phyloP scores from a whole-genome alignment of 176 grass and related monocot genomes.

The Oryza meridionalis region DNA sequence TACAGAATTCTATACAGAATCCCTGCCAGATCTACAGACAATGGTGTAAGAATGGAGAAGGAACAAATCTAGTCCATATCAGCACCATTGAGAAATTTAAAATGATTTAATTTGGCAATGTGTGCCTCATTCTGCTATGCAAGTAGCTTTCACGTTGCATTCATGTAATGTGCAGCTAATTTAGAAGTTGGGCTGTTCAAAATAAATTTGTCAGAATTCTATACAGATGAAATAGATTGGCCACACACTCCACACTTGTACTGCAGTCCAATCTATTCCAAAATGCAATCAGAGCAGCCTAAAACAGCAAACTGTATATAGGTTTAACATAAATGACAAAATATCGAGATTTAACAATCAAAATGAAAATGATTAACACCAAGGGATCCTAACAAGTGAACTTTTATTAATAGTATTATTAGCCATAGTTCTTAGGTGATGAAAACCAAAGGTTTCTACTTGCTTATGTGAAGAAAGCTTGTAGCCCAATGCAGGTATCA shows the following conservation, averaged over 20 bases:
- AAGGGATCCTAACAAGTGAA: constrained; percentile 1
- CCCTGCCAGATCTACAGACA: background rate
- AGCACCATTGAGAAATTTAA: constrained; percentile 7
- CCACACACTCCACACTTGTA: background rate
- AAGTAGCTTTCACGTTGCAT: constrained; percentile 8
- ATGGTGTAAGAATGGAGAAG: background rate
- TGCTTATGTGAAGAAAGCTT: background rate
- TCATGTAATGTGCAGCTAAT: background rate
- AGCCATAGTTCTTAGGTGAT: background rate
- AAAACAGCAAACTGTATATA: constrained; percentile 1
- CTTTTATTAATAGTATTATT: background rate
- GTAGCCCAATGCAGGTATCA: background rate
- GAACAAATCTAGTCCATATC: background rate
- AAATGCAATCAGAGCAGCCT: background rate
- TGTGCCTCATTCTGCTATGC: background rate
- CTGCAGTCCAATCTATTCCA: background rate
- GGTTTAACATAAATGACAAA: background rate
- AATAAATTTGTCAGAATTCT: background rate
- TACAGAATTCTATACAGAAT: background rate
- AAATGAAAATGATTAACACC: constrained; percentile 5
- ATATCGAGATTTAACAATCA: background rate
- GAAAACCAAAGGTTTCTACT: background rate
- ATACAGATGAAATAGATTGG: background rate
- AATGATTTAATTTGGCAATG: background rate
- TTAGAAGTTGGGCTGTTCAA: background rate